Evolutionary conservation across 768 basidiomycete species (phyloP).

Genomic region (Sarcodon aspratus): DNA sequence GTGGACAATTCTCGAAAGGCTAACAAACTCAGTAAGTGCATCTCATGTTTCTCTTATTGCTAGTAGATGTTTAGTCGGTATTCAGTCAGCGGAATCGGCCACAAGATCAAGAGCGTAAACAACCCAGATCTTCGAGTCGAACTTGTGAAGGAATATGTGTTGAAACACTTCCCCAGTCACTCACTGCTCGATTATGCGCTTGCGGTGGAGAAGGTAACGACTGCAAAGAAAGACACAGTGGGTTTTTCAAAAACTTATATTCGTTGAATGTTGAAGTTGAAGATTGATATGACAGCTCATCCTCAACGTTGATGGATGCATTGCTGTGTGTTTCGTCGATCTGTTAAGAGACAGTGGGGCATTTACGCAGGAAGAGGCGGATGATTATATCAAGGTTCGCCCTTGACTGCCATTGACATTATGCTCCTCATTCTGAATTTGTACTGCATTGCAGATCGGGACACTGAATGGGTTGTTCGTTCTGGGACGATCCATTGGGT

Average conservation of each 20-base stretch:
- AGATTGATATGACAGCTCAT: conserved; percentile 45
- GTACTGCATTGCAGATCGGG: conserved; percentile 43
- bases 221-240: conserved; percentile 93
- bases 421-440: neutral
- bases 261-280: neutral
- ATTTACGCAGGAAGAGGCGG: conserved; percentile 91
- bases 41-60: neutral
- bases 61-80: conserved; percentile 1
- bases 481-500: conserved; percentile 93
- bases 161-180: conserved; percentile 93
- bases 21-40: conserved; percentile 81
- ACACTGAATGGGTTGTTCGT: conserved; percentile 96
- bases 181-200: conserved; percentile 89
- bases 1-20: conserved; percentile 88
- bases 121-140: conserved; percentile 91
- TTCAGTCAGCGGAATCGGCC: conserved; percentile 90
- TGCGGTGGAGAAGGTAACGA: conserved; percentile 95
- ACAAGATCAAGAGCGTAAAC: conserved; percentile 99
- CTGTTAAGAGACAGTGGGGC: conserved; percentile 86
- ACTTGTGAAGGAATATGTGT: conserved; percentile 92
- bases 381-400: conserved; percentile 84
- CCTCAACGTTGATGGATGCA: conserved; percentile 93
- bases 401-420: neutral
- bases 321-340: conserved; percentile 94
- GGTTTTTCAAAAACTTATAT: conserved; percentile 12